phyloP scores from a whole-genome alignment of 1,139 yeast genomes.

The Saccharomyces hybrid region DNA sequence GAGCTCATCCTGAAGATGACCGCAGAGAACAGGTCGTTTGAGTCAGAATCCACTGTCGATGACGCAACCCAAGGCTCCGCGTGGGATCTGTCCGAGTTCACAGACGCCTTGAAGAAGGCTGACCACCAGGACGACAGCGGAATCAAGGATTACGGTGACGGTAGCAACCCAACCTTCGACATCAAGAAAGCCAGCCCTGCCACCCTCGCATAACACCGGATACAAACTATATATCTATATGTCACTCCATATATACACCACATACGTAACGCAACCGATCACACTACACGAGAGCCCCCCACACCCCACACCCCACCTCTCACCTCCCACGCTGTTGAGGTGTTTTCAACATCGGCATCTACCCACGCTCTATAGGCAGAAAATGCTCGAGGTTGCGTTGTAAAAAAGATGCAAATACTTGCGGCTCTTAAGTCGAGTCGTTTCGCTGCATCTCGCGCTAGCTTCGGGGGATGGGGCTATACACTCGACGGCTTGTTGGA shows the following conservation, averaged over 20 bases:
- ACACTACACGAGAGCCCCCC: not conserved
- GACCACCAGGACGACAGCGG: conserved; percentile 22
- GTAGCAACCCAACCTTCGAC: conserved; percentile 33
- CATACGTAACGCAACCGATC: not conserved
- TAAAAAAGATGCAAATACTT: not conserved
- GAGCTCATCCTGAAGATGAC: conserved; percentile 72
- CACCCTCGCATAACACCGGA: not conserved
- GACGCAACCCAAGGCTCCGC: conserved; percentile 45
- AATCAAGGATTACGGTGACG: conserved; percentile 38
- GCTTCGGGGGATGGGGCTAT: not conserved
- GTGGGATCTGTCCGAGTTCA: conserved; percentile 58
- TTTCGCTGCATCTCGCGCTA: not conserved
- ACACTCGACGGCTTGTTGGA: not conserved
- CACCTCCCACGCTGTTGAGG: not conserved
- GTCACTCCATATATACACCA: not conserved
- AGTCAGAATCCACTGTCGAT: conserved; percentile 39
- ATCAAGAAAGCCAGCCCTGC: conserved; percentile 8
- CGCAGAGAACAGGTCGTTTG: conserved; percentile 44
- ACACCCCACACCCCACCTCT: not conserved
- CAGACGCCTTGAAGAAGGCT: conserved; percentile 25
- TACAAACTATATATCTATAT: not conserved
- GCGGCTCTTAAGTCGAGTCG: not conserved
- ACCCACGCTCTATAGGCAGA: not conserved
- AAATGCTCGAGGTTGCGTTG: not conserved
- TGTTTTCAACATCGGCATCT: not conserved